Conservation (phyloP, 1,284 basidiomycete species). For the Anthracocystis panici-leucophaei region DNA sequence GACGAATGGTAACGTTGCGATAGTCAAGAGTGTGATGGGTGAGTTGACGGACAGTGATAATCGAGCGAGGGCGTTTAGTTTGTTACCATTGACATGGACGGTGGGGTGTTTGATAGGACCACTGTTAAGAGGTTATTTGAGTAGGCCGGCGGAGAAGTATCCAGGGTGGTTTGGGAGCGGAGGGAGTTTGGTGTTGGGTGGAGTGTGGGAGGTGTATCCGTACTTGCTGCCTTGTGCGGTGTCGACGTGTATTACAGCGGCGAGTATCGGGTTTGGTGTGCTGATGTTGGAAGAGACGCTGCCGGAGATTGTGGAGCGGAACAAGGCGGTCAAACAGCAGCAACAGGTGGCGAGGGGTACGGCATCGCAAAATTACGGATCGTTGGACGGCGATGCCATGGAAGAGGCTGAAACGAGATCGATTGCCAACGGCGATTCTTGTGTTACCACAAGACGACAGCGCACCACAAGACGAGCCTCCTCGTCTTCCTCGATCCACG, state of each 20-base stretch:
- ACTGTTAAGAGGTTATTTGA: constrained; percentile 63
- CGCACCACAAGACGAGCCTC: constrained; percentile 14
- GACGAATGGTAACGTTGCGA: constrained; percentile 56
- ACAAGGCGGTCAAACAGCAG: constrained; percentile 6
- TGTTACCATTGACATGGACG: constrained; percentile 54
- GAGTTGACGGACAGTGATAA: constrained; percentile 56
- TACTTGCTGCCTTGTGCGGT: constrained; percentile 56
- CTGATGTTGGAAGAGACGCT: constrained; percentile 68
- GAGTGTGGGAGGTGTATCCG: constrained; percentile 50
- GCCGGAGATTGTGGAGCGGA: constrained; percentile 40
- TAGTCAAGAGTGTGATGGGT: constrained; percentile 53
- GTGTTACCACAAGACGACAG: background rate
- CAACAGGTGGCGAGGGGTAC: background rate
- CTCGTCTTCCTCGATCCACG: constrained; percentile 15
- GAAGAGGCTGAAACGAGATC: background rate
- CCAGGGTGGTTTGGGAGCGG: constrained; percentile 25
- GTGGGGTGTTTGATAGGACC: constrained; percentile 53
- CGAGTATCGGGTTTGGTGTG: constrained; percentile 56
- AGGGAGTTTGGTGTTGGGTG: constrained; percentile 12
- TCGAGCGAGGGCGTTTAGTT: constrained; percentile 53
- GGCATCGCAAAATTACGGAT: background rate
- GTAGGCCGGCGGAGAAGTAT: constrained; percentile 44
- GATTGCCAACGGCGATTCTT: background rate
- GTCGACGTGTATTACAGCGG: constrained; percentile 59
- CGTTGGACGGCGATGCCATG: background rate